These are phyloP conservation scores for Fusarium nodosum DNA, from an alignment of 2,329 filamentous ascomycete genomes.

Conservation along the genomic window DNA sequence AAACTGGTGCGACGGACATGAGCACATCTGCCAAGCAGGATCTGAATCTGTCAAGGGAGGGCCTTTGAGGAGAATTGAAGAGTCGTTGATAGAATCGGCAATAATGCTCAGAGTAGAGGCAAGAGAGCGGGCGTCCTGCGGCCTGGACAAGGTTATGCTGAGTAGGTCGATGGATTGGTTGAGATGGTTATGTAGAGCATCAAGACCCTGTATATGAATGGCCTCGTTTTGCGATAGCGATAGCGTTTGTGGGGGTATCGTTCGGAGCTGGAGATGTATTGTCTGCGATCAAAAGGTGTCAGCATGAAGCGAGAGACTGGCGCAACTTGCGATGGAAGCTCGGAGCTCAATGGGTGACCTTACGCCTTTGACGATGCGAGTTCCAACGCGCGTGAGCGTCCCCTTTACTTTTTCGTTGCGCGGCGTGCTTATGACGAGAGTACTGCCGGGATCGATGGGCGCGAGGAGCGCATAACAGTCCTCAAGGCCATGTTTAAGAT, in stretches of 20 bases:
- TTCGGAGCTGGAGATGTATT: conserved; percentile 81
- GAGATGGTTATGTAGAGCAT: conserved; percentile 79
- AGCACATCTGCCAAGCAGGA: conserved; percentile 60
- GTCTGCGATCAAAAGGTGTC: conserved; percentile 63
- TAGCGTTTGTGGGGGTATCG: conserved; percentile 68
- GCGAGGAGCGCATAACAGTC: conserved; percentile 91
- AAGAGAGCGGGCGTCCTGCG: conserved; percentile 68
- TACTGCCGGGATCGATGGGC: conserved; percentile 86
- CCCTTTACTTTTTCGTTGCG: conserved; percentile 93
- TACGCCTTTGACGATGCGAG: conserved; percentile 92
- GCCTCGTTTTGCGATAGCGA: conserved; percentile 63
- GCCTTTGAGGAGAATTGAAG: conserved; percentile 69
- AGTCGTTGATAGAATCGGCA: conserved; percentile 66
- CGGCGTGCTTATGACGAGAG: conserved; percentile 87
- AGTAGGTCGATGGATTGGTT: conserved; percentile 88
- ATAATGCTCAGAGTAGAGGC: conserved; percentile 69
- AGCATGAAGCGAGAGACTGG: conserved; percentile 21
- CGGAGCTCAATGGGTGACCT: conserved; percentile 54
- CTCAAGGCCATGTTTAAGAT: conserved; percentile 77
- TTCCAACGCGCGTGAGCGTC: conserved; percentile 88
- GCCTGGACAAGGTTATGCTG: conserved; percentile 77
- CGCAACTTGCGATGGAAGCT: conserved; percentile 3
- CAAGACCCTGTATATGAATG: conserved; percentile 77
- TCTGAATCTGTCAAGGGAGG: conserved; percentile 57
- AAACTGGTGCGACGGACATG: conserved; percentile 61